These are phyloP conservation scores for Nakazawaea molendinolei DNA, from an alignment of 805 yeast species.

Conservation along the genomic window DNA sequence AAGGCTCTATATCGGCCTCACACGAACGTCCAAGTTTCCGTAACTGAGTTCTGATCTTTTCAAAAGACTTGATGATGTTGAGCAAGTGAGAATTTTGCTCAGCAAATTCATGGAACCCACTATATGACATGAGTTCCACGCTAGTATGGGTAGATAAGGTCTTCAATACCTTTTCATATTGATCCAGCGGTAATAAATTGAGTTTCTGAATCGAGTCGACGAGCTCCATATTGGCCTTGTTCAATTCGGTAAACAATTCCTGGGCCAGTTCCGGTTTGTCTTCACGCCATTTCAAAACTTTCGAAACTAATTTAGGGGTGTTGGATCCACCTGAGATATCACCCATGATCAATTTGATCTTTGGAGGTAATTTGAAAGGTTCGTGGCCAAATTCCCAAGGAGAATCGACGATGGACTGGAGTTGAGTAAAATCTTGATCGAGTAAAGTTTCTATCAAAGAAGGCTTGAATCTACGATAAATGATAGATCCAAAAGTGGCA, in stretches of 20 bases:
- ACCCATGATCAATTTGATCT: slow-evolving; percentile 77
- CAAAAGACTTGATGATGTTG: slow-evolving; percentile 34
- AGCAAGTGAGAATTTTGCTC: slow-evolving; percentile 19
- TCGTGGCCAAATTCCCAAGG: slow-evolving; percentile 59
- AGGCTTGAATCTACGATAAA: slow-evolving; percentile 72
- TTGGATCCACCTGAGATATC: slow-evolving; percentile 91
- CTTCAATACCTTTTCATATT: slow-evolving; percentile 27
- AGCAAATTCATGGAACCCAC: slow-evolving; percentile 3
- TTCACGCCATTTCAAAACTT: slow-evolving; percentile 66
- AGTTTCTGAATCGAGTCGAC: slow-evolving; percentile 42
- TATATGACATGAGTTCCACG: slow-evolving; percentile 9
- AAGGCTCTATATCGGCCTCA: slow-evolving; percentile 88
- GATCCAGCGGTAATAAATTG: slow-evolving; percentile 25
- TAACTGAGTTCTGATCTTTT: slow-evolving; percentile 48
- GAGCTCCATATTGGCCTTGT: slow-evolving; percentile 51
- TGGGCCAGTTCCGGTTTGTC: slow-evolving; percentile 42
- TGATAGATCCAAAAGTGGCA: slow-evolving; percentile 85
- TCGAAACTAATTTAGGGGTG: slow-evolving; percentile 83
- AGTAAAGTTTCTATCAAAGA: slow-evolving; percentile 33
- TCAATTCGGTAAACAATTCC: slow-evolving; percentile 46
- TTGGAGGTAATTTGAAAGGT: slow-evolving; percentile 59
- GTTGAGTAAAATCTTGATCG: slow-evolving; percentile 24
- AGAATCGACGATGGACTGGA: slow-evolving; percentile 29
- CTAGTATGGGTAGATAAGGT: slow-evolving; percentile 15
- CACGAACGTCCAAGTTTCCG: slow-evolving; percentile 55